A percentile compares a stretch with the other conserved stretches of the same genome.
phyloP scores from a whole-genome alignment of 805 yeast species.

The Candida ficus region DNA sequence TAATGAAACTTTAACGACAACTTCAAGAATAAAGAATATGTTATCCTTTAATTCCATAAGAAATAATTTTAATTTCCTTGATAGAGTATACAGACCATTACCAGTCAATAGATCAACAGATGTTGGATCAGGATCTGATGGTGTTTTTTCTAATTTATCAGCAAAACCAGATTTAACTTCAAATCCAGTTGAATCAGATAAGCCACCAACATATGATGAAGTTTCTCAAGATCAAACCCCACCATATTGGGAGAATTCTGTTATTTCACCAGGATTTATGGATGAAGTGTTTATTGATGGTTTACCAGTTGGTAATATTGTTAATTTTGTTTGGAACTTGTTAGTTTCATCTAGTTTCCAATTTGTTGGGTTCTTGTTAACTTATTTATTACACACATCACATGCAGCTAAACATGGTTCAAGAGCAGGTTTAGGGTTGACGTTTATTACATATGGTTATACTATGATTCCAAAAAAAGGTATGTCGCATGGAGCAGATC shows the following conservation, averaged over 20 bases:
- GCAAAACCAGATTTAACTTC: conserved; percentile 69
- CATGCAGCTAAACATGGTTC: conserved; percentile 98
- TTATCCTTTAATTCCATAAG: conserved; percentile 23
- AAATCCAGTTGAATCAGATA: conserved; percentile 36
- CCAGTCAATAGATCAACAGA: conserved; percentile 1
- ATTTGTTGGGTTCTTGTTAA: conserved; percentile 85
- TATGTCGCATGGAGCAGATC: conserved; percentile 22
- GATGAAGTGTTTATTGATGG: conserved; percentile 96
- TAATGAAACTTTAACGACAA: background rate
- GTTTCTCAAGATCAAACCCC: conserved; percentile 94
- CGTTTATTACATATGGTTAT: conserved; percentile 69
- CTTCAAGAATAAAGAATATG: conserved; percentile 1
- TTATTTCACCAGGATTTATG: conserved; percentile 65
- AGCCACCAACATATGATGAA: conserved; percentile 87
- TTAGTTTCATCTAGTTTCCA: conserved; percentile 89
- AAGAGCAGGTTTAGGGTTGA: conserved; percentile 83
- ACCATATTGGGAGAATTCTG: conserved; percentile 92
- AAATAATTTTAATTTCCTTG: conserved; percentile 35
- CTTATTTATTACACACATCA: conserved; percentile 88
- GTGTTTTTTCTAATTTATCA: conserved; percentile 86
- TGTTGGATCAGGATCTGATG: conserved; percentile 51
- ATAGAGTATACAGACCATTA: conserved; percentile 27
- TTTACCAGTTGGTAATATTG: conserved; percentile 88
- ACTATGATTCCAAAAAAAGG: conserved; percentile 43
- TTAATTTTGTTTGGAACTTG: conserved; percentile 85